phyloP scores from a whole-genome alignment of 2,329 filamentous ascomycete species.

The Pseudovirgaria hyperparasitica region DNA sequence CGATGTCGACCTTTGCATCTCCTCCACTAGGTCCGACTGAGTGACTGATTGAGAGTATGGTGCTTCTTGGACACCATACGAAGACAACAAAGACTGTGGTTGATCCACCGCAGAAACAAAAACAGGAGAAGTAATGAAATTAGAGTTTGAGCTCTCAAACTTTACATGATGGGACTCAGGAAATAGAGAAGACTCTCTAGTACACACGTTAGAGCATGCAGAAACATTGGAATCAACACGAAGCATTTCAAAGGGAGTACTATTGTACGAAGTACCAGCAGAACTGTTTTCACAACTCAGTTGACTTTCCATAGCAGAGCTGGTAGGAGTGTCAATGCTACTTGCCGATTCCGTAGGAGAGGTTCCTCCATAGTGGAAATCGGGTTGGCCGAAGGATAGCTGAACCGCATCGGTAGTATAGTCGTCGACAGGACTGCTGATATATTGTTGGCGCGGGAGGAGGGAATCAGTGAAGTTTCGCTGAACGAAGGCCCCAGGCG shows the following conservation, averaged over 20 bases:
- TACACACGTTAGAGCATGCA: slow-evolving; percentile 20
- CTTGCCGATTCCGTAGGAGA: slow-evolving; percentile 22
- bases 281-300: slow-evolving; percentile 36
- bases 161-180: slow-evolving; percentile 10
- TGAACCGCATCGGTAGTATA: no score
- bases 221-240: slow-evolving; percentile 29
- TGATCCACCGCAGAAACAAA: slow-evolving; percentile 19
- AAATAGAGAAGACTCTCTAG: slow-evolving; percentile 14
- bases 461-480: slow-evolving; percentile 5
- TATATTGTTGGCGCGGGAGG: no score
- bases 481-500: slow-evolving; percentile 9
- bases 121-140: slow-evolving; percentile 17
- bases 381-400: slow-evolving; percentile 18
- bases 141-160: slow-evolving; percentile 17
- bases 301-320: slow-evolving; percentile 23
- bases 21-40: slow-evolving; percentile 25
- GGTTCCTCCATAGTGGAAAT: slow-evolving; percentile 17
- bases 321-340: slow-evolving; percentile 23
- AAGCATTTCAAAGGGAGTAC: slow-evolving; percentile 31
- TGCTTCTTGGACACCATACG: slow-evolving; percentile 3
- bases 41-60: slow-evolving; percentile 19
- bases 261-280: slow-evolving; percentile 27
- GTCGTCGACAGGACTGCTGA: slow-evolving; percentile 11
- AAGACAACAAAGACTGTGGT: slow-evolving; percentile 19
- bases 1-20: slow-evolving; percentile 40